These are phyloP conservation scores for Begonia loranthoides DNA, from an alignment of 306 rosid genomes.

Conservation along the genomic window DNA sequence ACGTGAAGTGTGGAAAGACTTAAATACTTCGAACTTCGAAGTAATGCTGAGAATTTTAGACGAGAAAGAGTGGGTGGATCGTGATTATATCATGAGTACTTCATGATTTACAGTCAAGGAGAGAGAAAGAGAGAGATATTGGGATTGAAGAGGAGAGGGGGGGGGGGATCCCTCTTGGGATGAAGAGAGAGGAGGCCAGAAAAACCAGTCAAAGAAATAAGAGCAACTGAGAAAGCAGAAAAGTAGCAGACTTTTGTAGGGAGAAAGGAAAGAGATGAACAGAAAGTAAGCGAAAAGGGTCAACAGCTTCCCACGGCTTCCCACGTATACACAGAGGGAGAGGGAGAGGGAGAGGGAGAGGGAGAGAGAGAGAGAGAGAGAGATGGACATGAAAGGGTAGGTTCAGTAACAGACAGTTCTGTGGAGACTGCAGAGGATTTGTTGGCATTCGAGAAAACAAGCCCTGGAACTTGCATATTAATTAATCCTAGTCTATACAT, in stretches of 20 bases:
- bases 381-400: no score
- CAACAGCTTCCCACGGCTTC: background rate
- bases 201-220: background rate
- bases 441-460: no score
- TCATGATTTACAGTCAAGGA: slow-evolving; percentile 48
- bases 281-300: background rate
- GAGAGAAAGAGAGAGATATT: slow-evolving; percentile 8
- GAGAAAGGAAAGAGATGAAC: background rate
- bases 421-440: no score
- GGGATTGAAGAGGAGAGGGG: slow-evolving; percentile 17
- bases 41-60: background rate
- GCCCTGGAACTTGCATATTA: no score
- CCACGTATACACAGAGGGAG: no score
- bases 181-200: background rate
- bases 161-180: slow-evolving; percentile 8
- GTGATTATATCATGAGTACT: slow-evolving; percentile 70
- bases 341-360: no score
- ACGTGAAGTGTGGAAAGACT: background rate
- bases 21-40: background rate
- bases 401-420: no score
- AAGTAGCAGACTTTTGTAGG: no score
- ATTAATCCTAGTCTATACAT: no score
- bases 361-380: no score
- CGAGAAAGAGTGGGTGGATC: background rate
- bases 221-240: background rate